Percentiles rank a stretch among this genome's conserved stretches.
These are phyloP conservation scores for Penicillium sp. DNA, from an alignment of 2,329 filamentous ascomycete genomes.

Conservation along the genomic window DNA sequence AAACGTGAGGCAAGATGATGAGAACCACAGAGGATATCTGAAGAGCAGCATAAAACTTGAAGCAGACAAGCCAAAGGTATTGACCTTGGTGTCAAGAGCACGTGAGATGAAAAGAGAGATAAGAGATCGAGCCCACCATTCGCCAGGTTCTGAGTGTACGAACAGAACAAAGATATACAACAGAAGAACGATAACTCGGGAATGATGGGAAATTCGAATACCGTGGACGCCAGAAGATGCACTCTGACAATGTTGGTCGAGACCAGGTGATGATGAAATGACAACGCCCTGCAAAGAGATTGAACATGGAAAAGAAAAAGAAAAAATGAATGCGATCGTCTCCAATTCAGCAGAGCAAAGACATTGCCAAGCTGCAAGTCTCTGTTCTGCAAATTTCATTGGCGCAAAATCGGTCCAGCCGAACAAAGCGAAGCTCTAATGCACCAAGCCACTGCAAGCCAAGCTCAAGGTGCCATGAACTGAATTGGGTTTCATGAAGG, in stretches of 20 bases:
- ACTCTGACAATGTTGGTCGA: conserved; percentile 17
- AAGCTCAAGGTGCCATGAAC: not conserved
- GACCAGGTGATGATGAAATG: conserved; percentile 3
- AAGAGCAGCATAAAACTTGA: conserved; percentile 9
- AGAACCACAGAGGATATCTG: conserved; percentile 25
- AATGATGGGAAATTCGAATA: conserved; percentile 19
- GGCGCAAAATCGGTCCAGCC: conserved; percentile 19
- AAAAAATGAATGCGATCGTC: not conserved
- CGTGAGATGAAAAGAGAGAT: conserved; percentile 3
- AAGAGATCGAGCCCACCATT: conserved; percentile 9
- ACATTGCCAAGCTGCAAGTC: not conserved
- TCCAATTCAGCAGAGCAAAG: not conserved
- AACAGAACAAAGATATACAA: conserved; percentile 17
- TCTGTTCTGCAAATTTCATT: not conserved
- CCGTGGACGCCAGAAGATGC: conserved; percentile 30
- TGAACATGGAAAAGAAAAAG: not conserved
- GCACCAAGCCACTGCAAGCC: not conserved
- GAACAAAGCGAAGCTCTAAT: not conserved
- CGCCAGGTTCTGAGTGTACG: conserved; percentile 10
- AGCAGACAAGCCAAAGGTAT: not conserved
- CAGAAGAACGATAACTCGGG: conserved; percentile 10
- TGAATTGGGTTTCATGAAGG: not conserved
- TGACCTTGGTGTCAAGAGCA: not conserved
- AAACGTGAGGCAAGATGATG: conserved; percentile 8
- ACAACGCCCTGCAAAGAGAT: not conserved